Conservation (phyloP, 768 basidiomycete genomes). For the Coprinopsis sp. region DNA sequence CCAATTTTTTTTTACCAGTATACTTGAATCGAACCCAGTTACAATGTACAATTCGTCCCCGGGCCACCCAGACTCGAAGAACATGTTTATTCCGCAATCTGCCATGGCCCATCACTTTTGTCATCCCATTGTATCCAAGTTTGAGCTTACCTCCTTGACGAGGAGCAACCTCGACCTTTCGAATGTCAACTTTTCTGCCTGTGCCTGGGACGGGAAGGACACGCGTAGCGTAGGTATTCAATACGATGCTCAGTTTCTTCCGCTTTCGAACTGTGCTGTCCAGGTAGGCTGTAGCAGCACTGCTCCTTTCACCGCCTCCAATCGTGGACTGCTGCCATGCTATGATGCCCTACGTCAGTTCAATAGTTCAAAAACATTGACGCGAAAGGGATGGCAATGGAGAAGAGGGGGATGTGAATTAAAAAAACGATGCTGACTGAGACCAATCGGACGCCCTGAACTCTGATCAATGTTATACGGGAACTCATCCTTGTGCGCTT, state of each 20-base stretch:
- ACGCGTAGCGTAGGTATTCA: conserved; percentile 8
- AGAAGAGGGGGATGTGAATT: not conserved
- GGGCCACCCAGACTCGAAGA: too few relatives aligned
- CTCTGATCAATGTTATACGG: too few relatives aligned
- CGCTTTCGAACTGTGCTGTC: not conserved
- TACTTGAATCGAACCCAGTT: too few relatives aligned
- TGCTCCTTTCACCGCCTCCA: conserved; percentile 11
- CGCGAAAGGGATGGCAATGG: not conserved
- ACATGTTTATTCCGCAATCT: too few relatives aligned
- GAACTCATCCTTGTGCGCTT: not conserved
- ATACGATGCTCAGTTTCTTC: conserved; percentile 8
- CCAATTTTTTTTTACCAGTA: too few relatives aligned
- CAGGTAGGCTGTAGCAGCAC: conserved; percentile 11
- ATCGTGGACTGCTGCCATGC: conserved; percentile 19
- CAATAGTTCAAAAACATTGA: conserved; percentile 19
- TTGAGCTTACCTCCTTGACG: not conserved
- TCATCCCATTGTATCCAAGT: too few relatives aligned
- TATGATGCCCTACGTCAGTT: conserved; percentile 17
- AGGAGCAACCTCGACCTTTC: conserved; percentile 7
- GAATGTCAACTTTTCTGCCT: conserved; percentile 1
- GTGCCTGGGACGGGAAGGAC: not conserved
- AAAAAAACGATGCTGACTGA: too few relatives aligned
- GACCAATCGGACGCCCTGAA: too few relatives aligned
- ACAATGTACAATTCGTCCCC: too few relatives aligned
- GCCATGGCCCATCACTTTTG: too few relatives aligned